Evolutionary conservation across 768 basidiomycete species (phyloP).

Genomic region (Lactifluus pinguis): DNA sequence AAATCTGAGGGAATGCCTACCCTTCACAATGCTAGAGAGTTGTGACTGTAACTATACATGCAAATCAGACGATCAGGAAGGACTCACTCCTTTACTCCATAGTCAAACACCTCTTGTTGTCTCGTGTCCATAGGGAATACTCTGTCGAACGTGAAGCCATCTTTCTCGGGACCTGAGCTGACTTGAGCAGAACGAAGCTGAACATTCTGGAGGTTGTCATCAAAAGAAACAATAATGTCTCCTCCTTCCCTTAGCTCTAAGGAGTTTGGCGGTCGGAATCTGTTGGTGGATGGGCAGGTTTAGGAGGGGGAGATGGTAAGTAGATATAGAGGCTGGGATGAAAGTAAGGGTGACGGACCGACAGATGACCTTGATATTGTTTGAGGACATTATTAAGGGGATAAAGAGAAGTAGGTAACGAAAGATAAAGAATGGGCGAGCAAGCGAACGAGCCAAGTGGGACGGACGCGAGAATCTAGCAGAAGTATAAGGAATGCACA

Average conservation of each 20-base stretch:
- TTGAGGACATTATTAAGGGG: conserved; percentile 43
- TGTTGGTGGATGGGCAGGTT: conserved; percentile 25
- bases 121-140: conserved; percentile 89
- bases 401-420: neutral
- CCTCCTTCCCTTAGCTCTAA: conserved; percentile 84
- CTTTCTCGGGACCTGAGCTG: conserved; percentile 81
- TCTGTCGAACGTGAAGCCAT: conserved; percentile 96
- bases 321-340: conserved; percentile 5
- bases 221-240: conserved; percentile 83
- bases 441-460: neutral
- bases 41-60: neutral
- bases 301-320: neutral
- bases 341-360: conserved; percentile 51
- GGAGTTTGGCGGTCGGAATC: conserved; percentile 92
- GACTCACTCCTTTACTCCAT: conserved; percentile 92
- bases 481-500: neutral
- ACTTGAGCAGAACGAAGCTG: conserved; percentile 62
- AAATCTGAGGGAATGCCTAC: conserved; percentile 29
- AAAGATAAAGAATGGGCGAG: neutral
- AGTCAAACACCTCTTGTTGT: conserved; percentile 95
- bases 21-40: conserved; percentile 72
- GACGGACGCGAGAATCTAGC: neutral
- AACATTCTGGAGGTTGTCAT: conserved; percentile 78
- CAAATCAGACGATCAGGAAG: neutral
- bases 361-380: conserved; percentile 98